Evolutionary conservation across 768 basidiomycete species (phyloP), one percentile per base, ranked within the genome.

Genomic region (Amanita phalloides): DNA sequence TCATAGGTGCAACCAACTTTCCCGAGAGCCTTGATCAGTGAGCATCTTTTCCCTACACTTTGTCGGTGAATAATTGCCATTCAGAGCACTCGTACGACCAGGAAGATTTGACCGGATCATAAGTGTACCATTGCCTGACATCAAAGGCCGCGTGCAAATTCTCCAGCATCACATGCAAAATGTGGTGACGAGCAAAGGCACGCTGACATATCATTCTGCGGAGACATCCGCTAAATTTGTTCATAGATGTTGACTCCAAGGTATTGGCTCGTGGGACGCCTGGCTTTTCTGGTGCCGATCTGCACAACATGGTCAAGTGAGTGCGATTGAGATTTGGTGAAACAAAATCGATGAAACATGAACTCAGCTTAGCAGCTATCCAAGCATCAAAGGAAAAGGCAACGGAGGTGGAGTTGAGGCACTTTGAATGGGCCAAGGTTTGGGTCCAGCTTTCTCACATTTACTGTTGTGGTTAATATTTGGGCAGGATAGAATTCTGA

Each of bases 401-500:
- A 39, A 75, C 71, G 45, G 75, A 79, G 55, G 92, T 99, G 5
- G 68, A 67, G 21, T 65, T 88, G 54, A 81, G 75, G 56, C 93
- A 99, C 64, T 89, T 98, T 63, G 95, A 98, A 71, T 99, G 96
- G 96, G 96, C 96, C 10, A 96, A 90, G 75, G 91, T 88, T 54
- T 49, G 44, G 17, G 51, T 28, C 13, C 36, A 26, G 9, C 51
- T 11, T 41, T 53, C 37, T 48, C 37, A 41, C 20, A 44, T 32
- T 36, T 39, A 21, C 36, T 37, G 6, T 26, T 14, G 3, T 23
- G n/a, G 25, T 13, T 39, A 35, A 38, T 6, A 11, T n/a, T 42
- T 23, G 3, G 17, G 11, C 58, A 84, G 87, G 91, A 95, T 66
- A 86, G 91, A 52, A 97, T 98, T 54, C 70, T 96, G 55, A 94